Evolutionary conservation across 2,329 filamentous ascomycete genomes (phyloP).

Genomic region (Hypoxylon sp.): DNA sequence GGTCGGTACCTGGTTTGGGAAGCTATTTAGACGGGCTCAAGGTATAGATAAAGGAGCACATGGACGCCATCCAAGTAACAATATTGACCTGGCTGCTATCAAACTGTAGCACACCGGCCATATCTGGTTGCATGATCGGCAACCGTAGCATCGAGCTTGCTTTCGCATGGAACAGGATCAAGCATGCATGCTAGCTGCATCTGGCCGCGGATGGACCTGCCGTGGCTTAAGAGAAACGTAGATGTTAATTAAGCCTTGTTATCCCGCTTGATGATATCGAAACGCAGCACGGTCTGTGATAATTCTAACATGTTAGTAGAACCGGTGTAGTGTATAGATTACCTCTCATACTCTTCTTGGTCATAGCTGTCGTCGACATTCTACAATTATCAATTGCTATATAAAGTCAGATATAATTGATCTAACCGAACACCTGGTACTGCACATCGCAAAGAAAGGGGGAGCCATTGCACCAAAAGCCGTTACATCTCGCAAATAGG

Average conservation of each 20-base stretch:
- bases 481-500: slow-evolving; percentile 2
- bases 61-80: slow-evolving; percentile 11
- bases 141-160: slow-evolving; percentile 16
- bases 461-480: background rate
- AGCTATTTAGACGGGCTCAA: slow-evolving; percentile 23
- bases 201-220: slow-evolving; percentile 27
- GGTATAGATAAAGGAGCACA: slow-evolving; percentile 16
- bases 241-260: slow-evolving; percentile 7
- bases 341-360: background rate
- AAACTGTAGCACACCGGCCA: slow-evolving; percentile 11
- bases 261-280: slow-evolving; percentile 5
- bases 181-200: slow-evolving; percentile 31
- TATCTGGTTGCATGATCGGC: slow-evolving; percentile 31
- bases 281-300: slow-evolving; percentile 4
- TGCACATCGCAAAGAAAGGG: background rate
- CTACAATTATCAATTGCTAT: background rate
- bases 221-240: slow-evolving; percentile 18
- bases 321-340: background rate
- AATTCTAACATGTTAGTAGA: background rate
- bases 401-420: background rate
- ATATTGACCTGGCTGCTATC: slow-evolving; percentile 18
- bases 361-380: background rate
- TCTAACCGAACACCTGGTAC: background rate
- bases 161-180: slow-evolving; percentile 7
- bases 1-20: slow-evolving; percentile 34